phyloP scores from a whole-genome alignment of 345 rosid species.

The Bruguiera parviflora region DNA sequence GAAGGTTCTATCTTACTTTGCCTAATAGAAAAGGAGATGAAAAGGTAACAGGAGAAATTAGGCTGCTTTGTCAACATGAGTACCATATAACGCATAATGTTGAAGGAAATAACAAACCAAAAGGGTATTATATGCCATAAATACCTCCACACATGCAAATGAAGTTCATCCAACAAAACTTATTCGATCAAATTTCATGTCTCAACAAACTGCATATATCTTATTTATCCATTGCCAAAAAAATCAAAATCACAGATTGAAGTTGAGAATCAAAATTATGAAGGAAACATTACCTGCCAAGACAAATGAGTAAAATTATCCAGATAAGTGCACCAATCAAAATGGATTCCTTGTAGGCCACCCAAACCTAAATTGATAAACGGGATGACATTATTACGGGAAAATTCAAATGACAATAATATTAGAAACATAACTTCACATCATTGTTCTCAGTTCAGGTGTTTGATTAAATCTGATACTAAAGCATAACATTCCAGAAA shows the following conservation, averaged over 20 bases:
- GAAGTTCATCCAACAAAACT: no score
- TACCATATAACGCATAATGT: no score
- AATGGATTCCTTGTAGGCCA: constrained; percentile 74
- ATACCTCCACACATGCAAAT: no score
- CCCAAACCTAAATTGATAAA: constrained; percentile 54
- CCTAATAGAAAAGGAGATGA: no score
- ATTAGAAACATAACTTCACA: neutral
- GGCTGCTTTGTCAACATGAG: no score
- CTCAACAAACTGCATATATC: neutral
- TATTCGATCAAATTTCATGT: neutral
- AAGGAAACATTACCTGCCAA: constrained; percentile 62
- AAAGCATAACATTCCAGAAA: no score
- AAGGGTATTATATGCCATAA: no score
- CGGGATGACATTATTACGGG: neutral
- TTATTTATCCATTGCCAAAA: neutral
- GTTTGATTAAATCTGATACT: no score
- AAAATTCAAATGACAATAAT: neutral
- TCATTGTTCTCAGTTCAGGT: no score
- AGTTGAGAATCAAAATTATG: neutral
- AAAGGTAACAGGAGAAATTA: no score
- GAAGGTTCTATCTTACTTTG: no score
- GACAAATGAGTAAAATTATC: constrained; percentile 63
- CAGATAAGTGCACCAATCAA: constrained; percentile 60
- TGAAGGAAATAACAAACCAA: no score
- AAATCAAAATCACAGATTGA: constrained; percentile 1